Percentiles rank a stretch among this genome's conserved stretches.
Evolutionary conservation across 805 yeast species (phyloP).

Genomic region (Clavispora vitiphila): DNA sequence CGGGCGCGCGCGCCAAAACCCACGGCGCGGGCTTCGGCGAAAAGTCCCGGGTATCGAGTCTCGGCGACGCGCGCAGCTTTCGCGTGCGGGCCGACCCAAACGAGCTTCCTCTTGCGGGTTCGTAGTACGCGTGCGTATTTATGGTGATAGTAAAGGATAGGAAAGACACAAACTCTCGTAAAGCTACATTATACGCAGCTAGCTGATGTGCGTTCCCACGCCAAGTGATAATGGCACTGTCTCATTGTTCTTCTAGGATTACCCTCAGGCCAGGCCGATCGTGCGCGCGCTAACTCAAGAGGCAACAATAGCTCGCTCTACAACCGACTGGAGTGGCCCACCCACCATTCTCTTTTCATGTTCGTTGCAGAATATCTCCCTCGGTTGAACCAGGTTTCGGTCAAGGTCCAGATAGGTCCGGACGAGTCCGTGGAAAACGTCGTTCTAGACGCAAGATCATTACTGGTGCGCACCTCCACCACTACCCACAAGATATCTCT

Average conservation of each 20-base stretch:
- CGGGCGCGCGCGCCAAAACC: neutral
- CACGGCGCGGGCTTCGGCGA: neutral
- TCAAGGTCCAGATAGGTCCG: conserved; percentile 5
- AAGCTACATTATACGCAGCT: no score
- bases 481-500: neutral
- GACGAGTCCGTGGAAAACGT: neutral
- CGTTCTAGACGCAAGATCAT: neutral
- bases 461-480: neutral
- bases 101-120: neutral
- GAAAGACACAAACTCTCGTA: no score
- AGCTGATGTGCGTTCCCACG: no score
- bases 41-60: neutral
- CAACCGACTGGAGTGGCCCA: no score
- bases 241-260: no score
- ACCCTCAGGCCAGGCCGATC: no score
- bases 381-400: conserved; percentile 12
- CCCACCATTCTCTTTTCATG: conserved; percentile 2
- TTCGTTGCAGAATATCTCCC: conserved; percentile 14
- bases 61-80: neutral
- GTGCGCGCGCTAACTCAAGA: no score
- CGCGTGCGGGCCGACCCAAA: neutral
- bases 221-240: no score
- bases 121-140: neutral
- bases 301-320: no score
- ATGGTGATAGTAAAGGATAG: no score